These are phyloP conservation scores for Melanopsichium pennsylvanicum DNA, from an alignment of 1,284 basidiomycete species.

Conservation along the genomic window DNA sequence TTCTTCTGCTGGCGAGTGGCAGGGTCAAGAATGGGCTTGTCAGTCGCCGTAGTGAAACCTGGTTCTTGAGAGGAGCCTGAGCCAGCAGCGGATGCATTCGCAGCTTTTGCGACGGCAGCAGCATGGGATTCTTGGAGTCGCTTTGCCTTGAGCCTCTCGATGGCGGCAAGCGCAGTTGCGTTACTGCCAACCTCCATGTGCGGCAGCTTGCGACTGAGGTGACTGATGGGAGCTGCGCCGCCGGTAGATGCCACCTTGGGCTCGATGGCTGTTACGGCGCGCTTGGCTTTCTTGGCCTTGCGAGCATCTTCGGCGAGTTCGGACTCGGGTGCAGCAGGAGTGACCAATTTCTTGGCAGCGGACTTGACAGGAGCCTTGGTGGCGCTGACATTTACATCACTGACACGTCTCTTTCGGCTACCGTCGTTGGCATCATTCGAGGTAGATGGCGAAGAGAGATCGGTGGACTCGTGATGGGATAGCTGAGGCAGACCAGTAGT, in stretches of 20 bases:
- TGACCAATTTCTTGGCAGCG: slow-evolving; percentile 11
- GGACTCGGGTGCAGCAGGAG: slow-evolving; percentile 3
- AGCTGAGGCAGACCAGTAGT: slow-evolving; percentile 3
- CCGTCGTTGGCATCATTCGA: background rate
- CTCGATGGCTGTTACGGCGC: slow-evolving; percentile 5
- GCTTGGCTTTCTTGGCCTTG: slow-evolving; percentile 32
- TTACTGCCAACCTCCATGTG: slow-evolving; percentile 58
- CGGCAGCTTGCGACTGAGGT: slow-evolving; percentile 40
- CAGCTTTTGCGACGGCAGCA: slow-evolving; percentile 40
- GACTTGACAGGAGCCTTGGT: slow-evolving; percentile 6
- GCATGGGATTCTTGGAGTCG: slow-evolving; percentile 34
- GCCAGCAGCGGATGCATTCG: slow-evolving; percentile 4
- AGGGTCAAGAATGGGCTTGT: slow-evolving; percentile 28
- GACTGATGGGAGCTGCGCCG: slow-evolving; percentile 11
- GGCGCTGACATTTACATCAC: background rate
- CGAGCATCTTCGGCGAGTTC: slow-evolving; percentile 3
- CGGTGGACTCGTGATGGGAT: background rate
- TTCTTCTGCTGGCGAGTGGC: slow-evolving; percentile 52
- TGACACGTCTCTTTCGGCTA: slow-evolving; percentile 13
- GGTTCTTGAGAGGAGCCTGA: background rate
- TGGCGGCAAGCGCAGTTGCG: slow-evolving; percentile 51
- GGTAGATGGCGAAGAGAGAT: background rate
- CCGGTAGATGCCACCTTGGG: slow-evolving; percentile 2
- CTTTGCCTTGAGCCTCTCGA: slow-evolving; percentile 49
- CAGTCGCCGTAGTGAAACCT: slow-evolving; percentile 1